Conservation (phyloP, 257 asterid genomes). For the Thymus quinquecostatus region DNA sequence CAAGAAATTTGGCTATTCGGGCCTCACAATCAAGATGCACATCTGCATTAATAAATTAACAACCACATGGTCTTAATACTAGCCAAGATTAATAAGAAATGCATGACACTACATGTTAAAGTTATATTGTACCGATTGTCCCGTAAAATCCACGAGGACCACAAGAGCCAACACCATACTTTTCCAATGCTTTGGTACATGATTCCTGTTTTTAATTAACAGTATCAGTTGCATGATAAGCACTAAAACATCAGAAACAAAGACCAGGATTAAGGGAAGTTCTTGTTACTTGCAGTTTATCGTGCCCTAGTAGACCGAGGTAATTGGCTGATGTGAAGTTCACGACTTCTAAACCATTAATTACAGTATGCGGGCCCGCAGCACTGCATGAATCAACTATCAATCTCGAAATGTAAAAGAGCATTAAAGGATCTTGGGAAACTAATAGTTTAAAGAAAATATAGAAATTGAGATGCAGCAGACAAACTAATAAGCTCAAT, state of each 20-base stretch:
- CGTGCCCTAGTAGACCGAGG: slow-evolving; percentile 89
- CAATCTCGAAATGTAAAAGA: slow-evolving; percentile 15
- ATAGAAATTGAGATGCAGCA: slow-evolving; percentile 20
- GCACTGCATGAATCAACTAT: slow-evolving; percentile 66
- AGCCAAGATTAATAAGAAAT: slow-evolving; percentile 23
- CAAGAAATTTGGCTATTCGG: slow-evolving; percentile 86
- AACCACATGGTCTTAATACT: slow-evolving; percentile 13
- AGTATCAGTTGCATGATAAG: slow-evolving; percentile 27
- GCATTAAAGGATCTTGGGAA: slow-evolving; percentile 8
- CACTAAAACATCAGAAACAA: slow-evolving; percentile 20
- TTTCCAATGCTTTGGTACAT: slow-evolving; percentile 87
- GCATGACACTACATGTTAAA: slow-evolving; percentile 7
- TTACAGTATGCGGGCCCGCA: slow-evolving; percentile 84
- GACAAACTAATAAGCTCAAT: slow-evolving; percentile 12
- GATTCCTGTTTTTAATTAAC: slow-evolving; percentile 64
- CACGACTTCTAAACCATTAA: slow-evolving; percentile 74
- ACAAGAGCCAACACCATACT: slow-evolving; percentile 99
- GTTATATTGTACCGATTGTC: slow-evolving; percentile 75
- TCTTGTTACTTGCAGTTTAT: slow-evolving; percentile 65
- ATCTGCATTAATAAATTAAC: slow-evolving; percentile 50
- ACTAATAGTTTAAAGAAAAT: background rate
- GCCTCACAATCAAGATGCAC: slow-evolving; percentile 99
- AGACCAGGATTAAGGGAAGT: slow-evolving; percentile 30
- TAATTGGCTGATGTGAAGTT: slow-evolving; percentile 93
- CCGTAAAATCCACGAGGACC: slow-evolving; percentile 99